Evolutionary conservation across 495 filamentous ascomycete species (phyloP), one percentile per base, ranked within the genome.

Genomic region (Talaromyces wortmannii): DNA sequence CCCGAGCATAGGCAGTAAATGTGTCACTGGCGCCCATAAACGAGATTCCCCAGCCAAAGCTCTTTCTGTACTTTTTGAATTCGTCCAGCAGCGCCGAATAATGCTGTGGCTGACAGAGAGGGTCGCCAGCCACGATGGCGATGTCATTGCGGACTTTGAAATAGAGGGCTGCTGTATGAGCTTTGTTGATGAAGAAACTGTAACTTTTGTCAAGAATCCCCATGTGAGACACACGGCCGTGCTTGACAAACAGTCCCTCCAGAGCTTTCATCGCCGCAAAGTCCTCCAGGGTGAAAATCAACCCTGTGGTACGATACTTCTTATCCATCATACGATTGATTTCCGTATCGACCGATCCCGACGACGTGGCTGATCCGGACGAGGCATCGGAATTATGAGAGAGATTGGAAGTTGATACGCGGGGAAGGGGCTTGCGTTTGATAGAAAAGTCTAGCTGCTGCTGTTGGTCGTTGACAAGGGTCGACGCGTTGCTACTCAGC

Each of bases 151-250:
- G 63, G 0, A 74, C 50, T 55, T 75, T 77, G 59, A 67, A 77
- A 30, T 66, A 72, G 2, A 77, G 50, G 0, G 64, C 71, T 10
- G 60, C 74, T n/a, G 67, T 68, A 12, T 58, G 55, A 8, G 56
- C 45, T 31, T 63, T 58, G 52, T 72, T 75, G 4, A 76, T 59
- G 52, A 76, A 77, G 51, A 75, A 68, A 4, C 55, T 61, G 52
- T 77, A 76, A 52, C 71, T 72, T 31, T 50, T 66, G 47, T 77
- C 74, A 1, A 77, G 64, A 23, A 77, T 67, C 1, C 71, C 74
- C 72, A 75, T 76, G 58, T 77, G 68, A 7, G 72, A 73, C 2
- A 72, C 69, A 0, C 62, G 63, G 11, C 74, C 69, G 48, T 76
- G 68, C 7, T 59, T 51, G 4, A 60, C 53, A 0, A 71, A 64